Conservation (phyloP, 768 basidiomycete genomes). For the Rhodocollybia butyracea region DNA sequence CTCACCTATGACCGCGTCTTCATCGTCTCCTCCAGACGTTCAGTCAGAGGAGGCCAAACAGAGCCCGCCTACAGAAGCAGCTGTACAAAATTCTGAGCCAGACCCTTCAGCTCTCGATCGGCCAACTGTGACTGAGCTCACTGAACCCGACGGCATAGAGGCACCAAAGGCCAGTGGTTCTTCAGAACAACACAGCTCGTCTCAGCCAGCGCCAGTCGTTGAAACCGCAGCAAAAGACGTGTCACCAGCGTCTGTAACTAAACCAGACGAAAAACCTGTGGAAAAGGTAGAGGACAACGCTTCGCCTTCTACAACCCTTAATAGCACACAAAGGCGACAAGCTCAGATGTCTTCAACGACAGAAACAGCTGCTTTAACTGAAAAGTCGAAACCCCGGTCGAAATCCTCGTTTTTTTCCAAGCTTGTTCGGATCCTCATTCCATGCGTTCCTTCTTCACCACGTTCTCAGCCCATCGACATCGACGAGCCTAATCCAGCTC, state of each 20-base stretch:
- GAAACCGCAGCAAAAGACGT: background rate
- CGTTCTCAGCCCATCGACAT: slow-evolving; percentile 43
- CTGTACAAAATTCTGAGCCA: background rate
- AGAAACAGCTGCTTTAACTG: slow-evolving; percentile 4
- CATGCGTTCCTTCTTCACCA: slow-evolving; percentile 56
- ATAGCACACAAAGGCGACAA: slow-evolving; percentile 6
- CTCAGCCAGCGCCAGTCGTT: background rate
- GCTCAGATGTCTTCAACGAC: slow-evolving; percentile 10
- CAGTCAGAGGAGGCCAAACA: slow-evolving; percentile 3
- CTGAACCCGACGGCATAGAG: slow-evolving; percentile 2
- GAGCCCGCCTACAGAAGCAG: background rate
- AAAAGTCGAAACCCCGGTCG: slow-evolving; percentile 14
- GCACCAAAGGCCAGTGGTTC: background rate
- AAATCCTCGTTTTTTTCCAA: slow-evolving; percentile 58
- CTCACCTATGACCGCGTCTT: slow-evolving; percentile 9
- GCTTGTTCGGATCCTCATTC: slow-evolving; percentile 60
- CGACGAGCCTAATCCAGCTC: slow-evolving; percentile 23
- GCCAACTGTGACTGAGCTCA: background rate
- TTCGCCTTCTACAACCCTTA: slow-evolving; percentile 12
- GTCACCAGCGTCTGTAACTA: background rate
- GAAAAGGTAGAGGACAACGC: slow-evolving; percentile 4
- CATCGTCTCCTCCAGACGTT: slow-evolving; percentile 4
- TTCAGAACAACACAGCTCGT: background rate
- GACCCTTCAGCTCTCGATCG: background rate
- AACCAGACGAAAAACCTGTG: slow-evolving; percentile 6